phyloP scores from a whole-genome alignment of 2,329 filamentous ascomycete genomes.

The Cladosporium sp. region DNA sequence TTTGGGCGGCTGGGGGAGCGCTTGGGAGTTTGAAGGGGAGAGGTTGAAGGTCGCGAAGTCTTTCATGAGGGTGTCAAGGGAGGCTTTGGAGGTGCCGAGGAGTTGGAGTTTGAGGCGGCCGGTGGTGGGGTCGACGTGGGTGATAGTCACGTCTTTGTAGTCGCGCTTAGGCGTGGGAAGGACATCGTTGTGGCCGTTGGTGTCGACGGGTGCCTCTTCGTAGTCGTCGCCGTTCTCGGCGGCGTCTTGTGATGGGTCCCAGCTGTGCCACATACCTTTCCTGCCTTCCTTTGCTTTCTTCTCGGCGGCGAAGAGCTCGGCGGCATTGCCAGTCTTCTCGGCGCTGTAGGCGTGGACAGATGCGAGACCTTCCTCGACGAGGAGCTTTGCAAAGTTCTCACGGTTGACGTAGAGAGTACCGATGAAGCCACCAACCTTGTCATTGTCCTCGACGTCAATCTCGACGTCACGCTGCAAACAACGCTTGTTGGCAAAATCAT shows the following conservation, averaged over 20 bases:
- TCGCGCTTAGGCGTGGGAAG: slow-evolving; percentile 67
- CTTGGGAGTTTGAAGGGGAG: slow-evolving; percentile 72
- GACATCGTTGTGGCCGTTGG: slow-evolving; percentile 47
- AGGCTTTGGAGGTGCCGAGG: slow-evolving; percentile 78
- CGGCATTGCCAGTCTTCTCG: slow-evolving; percentile 86
- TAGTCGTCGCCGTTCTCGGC: slow-evolving; percentile 44
- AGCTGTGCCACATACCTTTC: slow-evolving; percentile 90
- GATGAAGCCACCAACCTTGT: slow-evolving; percentile 97
- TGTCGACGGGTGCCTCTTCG: slow-evolving; percentile 45
- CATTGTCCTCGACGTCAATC: slow-evolving; percentile 88
- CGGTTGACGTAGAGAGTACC: slow-evolving; percentile 89
- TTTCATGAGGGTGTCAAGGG: slow-evolving; percentile 82
- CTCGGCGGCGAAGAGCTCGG: slow-evolving; percentile 83
- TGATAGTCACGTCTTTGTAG: slow-evolving; percentile 91
- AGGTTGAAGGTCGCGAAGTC: slow-evolving; percentile 89
- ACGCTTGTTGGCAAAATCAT: slow-evolving; percentile 83
- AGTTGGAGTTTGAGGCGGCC: slow-evolving; percentile 88
- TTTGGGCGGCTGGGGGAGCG: slow-evolving; percentile 74
- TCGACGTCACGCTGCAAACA: slow-evolving; percentile 94
- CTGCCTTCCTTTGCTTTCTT: slow-evolving; percentile 80
- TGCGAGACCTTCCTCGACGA: slow-evolving; percentile 91
- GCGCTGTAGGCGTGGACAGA: slow-evolving; percentile 92
- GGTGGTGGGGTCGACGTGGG: slow-evolving; percentile 72
- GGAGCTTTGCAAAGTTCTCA: slow-evolving; percentile 88
- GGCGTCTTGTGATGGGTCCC: slow-evolving; percentile 82